Evolutionary conservation across 2,329 filamentous ascomycete genomes (phyloP).

Genomic region (Apiospora sp.): DNA sequence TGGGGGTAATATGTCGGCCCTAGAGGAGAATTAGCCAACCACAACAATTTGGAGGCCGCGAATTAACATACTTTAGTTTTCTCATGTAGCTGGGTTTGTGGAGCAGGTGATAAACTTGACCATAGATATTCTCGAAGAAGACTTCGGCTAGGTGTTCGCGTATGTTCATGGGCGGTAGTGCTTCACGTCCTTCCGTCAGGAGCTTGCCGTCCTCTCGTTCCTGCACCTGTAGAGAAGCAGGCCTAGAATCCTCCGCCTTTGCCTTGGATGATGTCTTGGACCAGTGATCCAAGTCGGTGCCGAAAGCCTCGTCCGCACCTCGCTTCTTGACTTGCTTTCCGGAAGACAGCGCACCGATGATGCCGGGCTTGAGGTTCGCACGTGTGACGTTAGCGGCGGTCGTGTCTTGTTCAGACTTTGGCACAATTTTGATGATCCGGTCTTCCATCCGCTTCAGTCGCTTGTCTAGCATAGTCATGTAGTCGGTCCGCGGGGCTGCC

Average conservation of each 20-base stretch:
- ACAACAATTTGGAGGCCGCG: constrained; percentile 19
- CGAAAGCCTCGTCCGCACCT: constrained; percentile 86
- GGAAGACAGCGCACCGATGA: constrained; percentile 61
- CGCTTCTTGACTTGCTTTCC: constrained; percentile 78
- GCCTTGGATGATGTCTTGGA: constrained; percentile 65
- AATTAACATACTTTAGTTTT: constrained; percentile 70
- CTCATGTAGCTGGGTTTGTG: constrained; percentile 98
- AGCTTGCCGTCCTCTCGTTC: constrained; percentile 79
- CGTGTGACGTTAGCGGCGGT: constrained; percentile 72
- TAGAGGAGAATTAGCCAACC: constrained; percentile 45
- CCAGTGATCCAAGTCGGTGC: constrained; percentile 83
- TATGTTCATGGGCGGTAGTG: constrained; percentile 83
- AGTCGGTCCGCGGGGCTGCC: constrained; percentile 92
- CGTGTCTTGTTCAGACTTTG: constrained; percentile 80
- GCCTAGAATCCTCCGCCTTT: constrained; percentile 55
- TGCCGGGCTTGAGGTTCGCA: constrained; percentile 83
- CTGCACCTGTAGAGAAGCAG: constrained; percentile 63
- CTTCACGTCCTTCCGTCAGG: constrained; percentile 81
- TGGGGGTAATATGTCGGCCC: constrained; percentile 81
- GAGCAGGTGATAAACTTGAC: constrained; percentile 91
- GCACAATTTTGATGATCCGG: constrained; percentile 93
- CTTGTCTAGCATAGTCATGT: constrained; percentile 99
- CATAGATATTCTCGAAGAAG: constrained; percentile 95
- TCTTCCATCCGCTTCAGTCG: constrained; percentile 97
- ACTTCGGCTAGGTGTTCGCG: constrained; percentile 94